A percentile compares a stretch with the other conserved stretches of the same genome.
These are phyloP conservation scores for Myxozyma melibiosi DNA, from an alignment of 805 yeast genomes.

Conservation along the genomic window DNA sequence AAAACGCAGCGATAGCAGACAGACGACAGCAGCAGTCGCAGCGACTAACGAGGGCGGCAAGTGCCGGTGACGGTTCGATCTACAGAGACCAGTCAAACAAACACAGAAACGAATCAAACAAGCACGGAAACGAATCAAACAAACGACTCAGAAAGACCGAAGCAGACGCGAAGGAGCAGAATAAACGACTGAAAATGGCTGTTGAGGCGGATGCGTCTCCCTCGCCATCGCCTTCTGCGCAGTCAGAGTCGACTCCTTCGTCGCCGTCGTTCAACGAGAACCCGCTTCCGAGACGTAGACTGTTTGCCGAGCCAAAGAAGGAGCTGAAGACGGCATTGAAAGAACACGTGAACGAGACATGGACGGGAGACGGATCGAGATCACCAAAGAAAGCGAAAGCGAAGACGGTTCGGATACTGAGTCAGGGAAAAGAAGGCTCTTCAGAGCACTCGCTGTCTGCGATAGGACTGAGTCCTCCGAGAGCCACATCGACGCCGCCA, in stretches of 20 bases:
- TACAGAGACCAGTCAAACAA: too few relatives aligned
- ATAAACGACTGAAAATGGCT: too few relatives aligned
- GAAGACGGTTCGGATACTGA: conserved; percentile 7
- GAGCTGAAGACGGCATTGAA: conserved; percentile 1
- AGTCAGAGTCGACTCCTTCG: not conserved
- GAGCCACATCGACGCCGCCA: conserved; percentile 3
- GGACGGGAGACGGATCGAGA: not conserved
- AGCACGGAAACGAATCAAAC: too few relatives aligned
- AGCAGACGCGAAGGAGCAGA: too few relatives aligned
- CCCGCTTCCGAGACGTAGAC: not conserved
- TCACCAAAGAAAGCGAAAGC: not conserved
- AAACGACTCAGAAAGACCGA: too few relatives aligned
- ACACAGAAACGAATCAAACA: too few relatives aligned
- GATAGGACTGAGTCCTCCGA: not conserved
- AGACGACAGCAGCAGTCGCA: not conserved
- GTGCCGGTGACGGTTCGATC: not conserved
- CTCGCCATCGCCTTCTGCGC: not conserved
- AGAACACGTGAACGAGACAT: conserved; percentile 17
- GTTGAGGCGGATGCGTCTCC: not conserved
- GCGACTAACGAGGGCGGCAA: not conserved
- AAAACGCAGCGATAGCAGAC: not conserved
- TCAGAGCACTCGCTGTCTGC: not conserved
- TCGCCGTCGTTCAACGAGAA: not conserved
- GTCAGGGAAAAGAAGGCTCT: conserved; percentile 8
- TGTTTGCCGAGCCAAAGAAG: not conserved